Percentiles rank a stretch among this genome's conserved stretches.
Evolutionary conservation across 1,284 basidiomycete species (phyloP).

Genomic region (Melanopsichium pennsylvanicum): DNA sequence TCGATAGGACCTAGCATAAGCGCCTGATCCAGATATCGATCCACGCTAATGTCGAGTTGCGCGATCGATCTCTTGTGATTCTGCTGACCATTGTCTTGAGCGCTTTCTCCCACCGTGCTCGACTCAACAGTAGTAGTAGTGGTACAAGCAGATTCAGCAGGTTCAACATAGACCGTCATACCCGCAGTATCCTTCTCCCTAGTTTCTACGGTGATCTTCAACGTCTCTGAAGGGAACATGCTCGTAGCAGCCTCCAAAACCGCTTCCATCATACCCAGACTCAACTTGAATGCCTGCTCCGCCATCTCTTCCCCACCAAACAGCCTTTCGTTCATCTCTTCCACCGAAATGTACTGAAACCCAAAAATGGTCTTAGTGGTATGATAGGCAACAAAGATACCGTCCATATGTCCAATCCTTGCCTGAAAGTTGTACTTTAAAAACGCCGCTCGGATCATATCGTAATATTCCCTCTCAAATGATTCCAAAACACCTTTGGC

Average conservation of each 20-base stretch:
- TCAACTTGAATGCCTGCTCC: constrained; percentile 79
- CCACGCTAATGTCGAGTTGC: constrained; percentile 57
- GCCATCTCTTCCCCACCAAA: constrained; percentile 76
- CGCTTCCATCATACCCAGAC: constrained; percentile 77
- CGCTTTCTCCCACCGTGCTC: no score
- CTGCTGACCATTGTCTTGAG: neutral
- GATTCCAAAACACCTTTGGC: constrained; percentile 57
- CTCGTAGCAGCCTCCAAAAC: constrained; percentile 73
- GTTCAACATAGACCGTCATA: constrained; percentile 57
- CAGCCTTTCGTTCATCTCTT: constrained; percentile 84
- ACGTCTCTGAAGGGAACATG: constrained; percentile 71
- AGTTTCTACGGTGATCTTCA: constrained; percentile 57
- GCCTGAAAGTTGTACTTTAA: constrained; percentile 96
- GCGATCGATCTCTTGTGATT: constrained; percentile 17
- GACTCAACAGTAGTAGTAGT: no score
- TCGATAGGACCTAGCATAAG: constrained; percentile 59
- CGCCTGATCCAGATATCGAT: constrained; percentile 55
- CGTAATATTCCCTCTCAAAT: constrained; percentile 68
- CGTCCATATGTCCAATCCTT: constrained; percentile 96
- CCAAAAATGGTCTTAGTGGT: constrained; percentile 88
- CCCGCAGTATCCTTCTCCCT: constrained; percentile 19
- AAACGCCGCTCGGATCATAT: constrained; percentile 90
- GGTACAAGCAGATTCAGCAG: constrained; percentile 8
- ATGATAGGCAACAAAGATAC: constrained; percentile 92
- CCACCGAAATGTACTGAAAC: constrained; percentile 88